Evolutionary conservation across 176 grass and related monocot genomes (phyloP).

Genomic region (Ensete ventricosum): DNA sequence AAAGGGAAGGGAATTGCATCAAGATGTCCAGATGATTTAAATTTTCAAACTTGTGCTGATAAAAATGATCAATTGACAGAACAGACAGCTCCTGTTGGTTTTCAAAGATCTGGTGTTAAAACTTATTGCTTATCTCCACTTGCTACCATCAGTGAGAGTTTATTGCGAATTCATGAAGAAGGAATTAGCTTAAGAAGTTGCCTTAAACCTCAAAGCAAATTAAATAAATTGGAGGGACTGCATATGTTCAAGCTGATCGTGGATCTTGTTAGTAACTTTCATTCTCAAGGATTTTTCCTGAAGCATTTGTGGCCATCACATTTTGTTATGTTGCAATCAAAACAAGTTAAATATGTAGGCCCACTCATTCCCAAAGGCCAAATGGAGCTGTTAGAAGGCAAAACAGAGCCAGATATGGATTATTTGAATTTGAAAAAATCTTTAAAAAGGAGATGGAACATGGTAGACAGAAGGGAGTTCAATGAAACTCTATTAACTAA

Average conservation of each 20-base stretch:
- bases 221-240: conserved; percentile 6
- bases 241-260: conserved; percentile 19
- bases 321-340: conserved; percentile 14
- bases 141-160: background rate
- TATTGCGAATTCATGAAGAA: background rate
- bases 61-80: background rate
- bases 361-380: background rate
- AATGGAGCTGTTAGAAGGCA: background rate
- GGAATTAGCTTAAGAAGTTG: conserved; percentile 7
- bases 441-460: conserved; percentile 37
- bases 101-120: background rate
- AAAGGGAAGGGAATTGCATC: background rate
- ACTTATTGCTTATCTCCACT: background rate
- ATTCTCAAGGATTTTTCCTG: conserved; percentile 14
- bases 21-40: background rate
- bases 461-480: conserved; percentile 32
- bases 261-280: background rate
- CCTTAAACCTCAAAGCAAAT: conserved; percentile 1
- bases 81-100: background rate
- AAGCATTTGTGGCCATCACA: conserved; percentile 16
- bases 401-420: background rate
- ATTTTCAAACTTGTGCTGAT: background rate
- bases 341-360: conserved; percentile 14
- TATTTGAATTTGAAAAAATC: background rate
- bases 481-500: conserved; percentile 42